A percentile compares a stretch with the other conserved stretches of the same genome.
Conservation (phyloP, 345 rosid genomes). For the Trapa bicornis region DNA sequence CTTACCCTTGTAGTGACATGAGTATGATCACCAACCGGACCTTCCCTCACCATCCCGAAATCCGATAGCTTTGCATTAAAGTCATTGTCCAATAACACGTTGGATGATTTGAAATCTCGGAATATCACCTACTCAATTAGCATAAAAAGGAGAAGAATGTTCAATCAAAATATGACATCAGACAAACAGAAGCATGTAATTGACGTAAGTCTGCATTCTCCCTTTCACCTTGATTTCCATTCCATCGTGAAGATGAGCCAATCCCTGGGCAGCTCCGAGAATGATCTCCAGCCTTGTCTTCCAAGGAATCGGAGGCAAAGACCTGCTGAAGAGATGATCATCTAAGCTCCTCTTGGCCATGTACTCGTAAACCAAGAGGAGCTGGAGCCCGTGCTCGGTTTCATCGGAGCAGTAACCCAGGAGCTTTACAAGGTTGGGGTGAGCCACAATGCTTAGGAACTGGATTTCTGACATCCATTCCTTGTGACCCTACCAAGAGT, state of each 20-base stretch:
- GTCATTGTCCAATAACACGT: conserved; percentile 60
- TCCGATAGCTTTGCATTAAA: conserved; percentile 74
- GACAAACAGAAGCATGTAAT: too few relatives aligned
- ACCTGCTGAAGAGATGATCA: conserved; percentile 52
- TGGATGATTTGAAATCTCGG: conserved; percentile 83
- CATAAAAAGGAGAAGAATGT: conserved; percentile 2
- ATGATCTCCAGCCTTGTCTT: conserved; percentile 62
- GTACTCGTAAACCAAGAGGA: conserved; percentile 66
- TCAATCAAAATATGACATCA: neutral
- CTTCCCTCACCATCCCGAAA: conserved; percentile 95
- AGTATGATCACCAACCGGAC: conserved; percentile 64
- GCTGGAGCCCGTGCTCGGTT: conserved; percentile 47
- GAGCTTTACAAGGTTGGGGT: conserved; percentile 81
- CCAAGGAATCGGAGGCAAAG: conserved; percentile 43
- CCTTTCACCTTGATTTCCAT: conserved; percentile 49
- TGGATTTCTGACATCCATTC: conserved; percentile 88
- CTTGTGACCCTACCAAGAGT: conserved; percentile 58
- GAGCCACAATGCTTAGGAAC: conserved; percentile 66
- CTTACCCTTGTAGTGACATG: conserved; percentile 85
- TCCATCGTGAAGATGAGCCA: conserved; percentile 66
- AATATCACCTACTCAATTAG: conserved; percentile 51
- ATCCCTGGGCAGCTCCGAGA: conserved; percentile 80
- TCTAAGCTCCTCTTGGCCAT: conserved; percentile 84
- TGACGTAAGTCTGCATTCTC: too few relatives aligned
- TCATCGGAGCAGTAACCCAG: conserved; percentile 64